These are phyloP conservation scores for Aspergillus arachidicola DNA, from an alignment of 2,329 filamentous ascomycete genomes.

Conservation along the genomic window DNA sequence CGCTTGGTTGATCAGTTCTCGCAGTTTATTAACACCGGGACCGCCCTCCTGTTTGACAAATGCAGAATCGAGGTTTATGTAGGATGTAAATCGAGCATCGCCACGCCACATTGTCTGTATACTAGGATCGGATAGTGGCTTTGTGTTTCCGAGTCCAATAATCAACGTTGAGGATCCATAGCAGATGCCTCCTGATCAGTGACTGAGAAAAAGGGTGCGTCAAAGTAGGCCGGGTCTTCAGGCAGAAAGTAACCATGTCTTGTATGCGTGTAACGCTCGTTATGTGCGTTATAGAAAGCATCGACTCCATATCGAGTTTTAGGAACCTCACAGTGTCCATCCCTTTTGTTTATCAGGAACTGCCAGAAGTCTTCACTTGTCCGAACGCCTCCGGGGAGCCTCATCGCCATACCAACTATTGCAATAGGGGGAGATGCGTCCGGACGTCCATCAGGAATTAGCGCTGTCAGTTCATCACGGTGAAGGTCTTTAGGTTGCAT, in stretches of 20 bases:
- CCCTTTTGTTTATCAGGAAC: neutral
- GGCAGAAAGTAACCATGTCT: neutral
- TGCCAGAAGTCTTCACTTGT: neutral
- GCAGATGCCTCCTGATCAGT: neutral
- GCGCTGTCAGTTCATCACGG: neutral
- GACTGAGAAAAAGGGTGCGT: neutral
- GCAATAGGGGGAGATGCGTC: neutral
- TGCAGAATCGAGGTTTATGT: neutral
- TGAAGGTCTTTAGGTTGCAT: neutral
- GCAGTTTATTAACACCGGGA: neutral
- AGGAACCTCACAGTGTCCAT: neutral
- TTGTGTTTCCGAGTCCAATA: neutral
- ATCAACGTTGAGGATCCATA: neutral
- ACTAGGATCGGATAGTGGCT: neutral
- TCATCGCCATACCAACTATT: neutral
- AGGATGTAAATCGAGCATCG: neutral
- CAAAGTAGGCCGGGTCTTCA: neutral
- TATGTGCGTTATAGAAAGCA: neutral
- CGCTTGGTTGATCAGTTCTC: neutral
- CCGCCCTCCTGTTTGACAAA: neutral
- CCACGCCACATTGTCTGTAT: neutral
- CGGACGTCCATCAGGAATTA: neutral
- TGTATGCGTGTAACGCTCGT: neutral
- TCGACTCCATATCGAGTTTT: neutral
- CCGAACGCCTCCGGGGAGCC: neutral